Evolutionary conservation across 2,329 filamentous ascomycete genomes (phyloP).

Genomic region (Tolypocladium cylindrosporum): DNA sequence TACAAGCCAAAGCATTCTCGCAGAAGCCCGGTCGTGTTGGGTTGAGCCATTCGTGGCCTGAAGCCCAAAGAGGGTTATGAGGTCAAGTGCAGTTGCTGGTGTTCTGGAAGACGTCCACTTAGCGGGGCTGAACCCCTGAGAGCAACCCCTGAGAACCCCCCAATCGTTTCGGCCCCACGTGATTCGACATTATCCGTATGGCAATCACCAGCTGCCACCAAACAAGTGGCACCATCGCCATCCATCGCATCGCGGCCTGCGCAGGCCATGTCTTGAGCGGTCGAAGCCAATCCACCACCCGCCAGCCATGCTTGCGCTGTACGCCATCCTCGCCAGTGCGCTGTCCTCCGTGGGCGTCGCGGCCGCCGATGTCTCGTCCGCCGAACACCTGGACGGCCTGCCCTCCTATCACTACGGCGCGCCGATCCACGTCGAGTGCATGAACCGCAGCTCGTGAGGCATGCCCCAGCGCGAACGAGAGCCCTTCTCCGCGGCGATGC

Average conservation of each 20-base stretch:
- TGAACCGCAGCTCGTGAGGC: slow-evolving; percentile 61
- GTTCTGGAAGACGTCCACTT: neutral
- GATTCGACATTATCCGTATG: neutral
- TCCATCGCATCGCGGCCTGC: neutral
- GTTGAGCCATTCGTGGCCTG: too few species aligned
- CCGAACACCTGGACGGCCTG: slow-evolving; percentile 24
- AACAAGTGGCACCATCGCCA: neutral
- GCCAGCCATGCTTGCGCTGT: neutral
- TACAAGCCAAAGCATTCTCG: too few species aligned
- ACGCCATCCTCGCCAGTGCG: slow-evolving; percentile 10
- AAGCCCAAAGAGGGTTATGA: too few species aligned
- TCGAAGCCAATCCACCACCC: neutral
- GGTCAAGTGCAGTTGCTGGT: too few species aligned
- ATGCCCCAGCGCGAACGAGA: neutral
- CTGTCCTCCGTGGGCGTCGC: slow-evolving; percentile 15
- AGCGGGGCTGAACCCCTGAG: neutral
- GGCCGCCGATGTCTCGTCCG: slow-evolving; percentile 18
- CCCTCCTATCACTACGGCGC: slow-evolving; percentile 59
- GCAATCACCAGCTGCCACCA: neutral
- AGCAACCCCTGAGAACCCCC: too few species aligned
- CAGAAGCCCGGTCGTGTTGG: too few species aligned
- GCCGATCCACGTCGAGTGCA: slow-evolving; percentile 59
- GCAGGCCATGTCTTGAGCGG: neutral
- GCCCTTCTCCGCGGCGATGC: neutral
- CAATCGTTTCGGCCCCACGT: neutral